phyloP scores from a whole-genome alignment of 371 early-diverging fungal genomes.

The Gilbertella persicaria region DNA sequence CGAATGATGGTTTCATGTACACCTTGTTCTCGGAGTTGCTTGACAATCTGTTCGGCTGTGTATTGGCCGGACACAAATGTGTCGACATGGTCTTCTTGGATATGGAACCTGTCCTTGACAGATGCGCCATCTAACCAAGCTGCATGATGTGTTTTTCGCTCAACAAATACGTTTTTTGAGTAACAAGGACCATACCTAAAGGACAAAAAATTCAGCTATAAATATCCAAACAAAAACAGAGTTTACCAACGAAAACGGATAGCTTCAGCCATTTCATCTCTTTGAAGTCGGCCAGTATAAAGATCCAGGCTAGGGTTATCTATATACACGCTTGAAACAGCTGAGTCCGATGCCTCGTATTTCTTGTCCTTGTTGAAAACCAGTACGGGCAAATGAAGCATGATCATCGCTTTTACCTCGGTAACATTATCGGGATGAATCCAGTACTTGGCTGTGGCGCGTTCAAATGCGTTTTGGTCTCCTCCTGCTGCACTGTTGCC shows the following conservation, averaged over 20 bases:
- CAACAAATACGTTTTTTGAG: constrained; percentile 79
- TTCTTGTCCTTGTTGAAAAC: constrained; percentile 53
- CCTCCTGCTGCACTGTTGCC: constrained; percentile 49
- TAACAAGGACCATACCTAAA: constrained; percentile 57
- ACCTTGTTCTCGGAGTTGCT: constrained; percentile 75
- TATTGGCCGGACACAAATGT: constrained; percentile 69
- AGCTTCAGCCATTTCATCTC: constrained; percentile 88
- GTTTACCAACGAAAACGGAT: constrained; percentile 90
- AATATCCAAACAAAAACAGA: background rate
- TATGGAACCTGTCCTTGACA: constrained; percentile 59
- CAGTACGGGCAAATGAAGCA: constrained; percentile 91
- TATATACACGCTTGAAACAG: constrained; percentile 92
- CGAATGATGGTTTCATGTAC: constrained; percentile 66
- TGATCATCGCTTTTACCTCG: constrained; percentile 88
- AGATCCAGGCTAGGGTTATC: constrained; percentile 90
- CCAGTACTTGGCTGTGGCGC: constrained; percentile 97
- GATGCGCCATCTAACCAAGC: constrained; percentile 94
- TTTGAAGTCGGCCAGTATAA: constrained; percentile 86
- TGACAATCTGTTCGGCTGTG: constrained; percentile 85
- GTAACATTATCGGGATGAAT: constrained; percentile 95
- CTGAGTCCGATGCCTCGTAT: constrained; percentile 40
- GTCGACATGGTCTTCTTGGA: constrained; percentile 46
- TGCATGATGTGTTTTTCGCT: constrained; percentile 88
- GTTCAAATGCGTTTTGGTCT: constrained; percentile 52
- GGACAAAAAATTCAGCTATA: constrained; percentile 18